Evolutionary conservation across 345 rosid genomes (phyloP).

Genomic region (Euphorbia peplus): DNA sequence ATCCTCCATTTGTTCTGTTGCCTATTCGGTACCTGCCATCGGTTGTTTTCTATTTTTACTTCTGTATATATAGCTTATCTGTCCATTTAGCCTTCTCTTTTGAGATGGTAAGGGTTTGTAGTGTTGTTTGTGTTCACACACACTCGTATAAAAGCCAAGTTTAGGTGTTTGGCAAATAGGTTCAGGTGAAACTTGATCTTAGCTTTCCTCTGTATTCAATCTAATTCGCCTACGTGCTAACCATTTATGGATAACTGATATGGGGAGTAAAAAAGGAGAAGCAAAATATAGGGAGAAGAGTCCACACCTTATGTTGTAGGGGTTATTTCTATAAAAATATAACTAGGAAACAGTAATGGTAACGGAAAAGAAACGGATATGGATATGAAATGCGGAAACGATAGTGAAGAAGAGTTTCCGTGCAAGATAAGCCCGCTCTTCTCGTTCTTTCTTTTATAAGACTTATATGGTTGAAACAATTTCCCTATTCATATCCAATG

Average conservation of each 20-base stretch:
- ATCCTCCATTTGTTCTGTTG: neutral
- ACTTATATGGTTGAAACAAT: neutral
- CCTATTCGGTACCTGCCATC: neutral
- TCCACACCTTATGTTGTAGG: too few relatives aligned
- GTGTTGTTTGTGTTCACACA: neutral
- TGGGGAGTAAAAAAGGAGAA: too few relatives aligned
- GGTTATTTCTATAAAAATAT: too few relatives aligned
- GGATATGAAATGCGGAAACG: too few relatives aligned
- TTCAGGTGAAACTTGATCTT: conserved; percentile 2
- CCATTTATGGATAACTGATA: neutral
- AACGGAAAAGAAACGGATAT: too few relatives aligned
- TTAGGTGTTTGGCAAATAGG: neutral
- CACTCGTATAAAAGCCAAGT: neutral
- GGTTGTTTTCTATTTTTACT: neutral
- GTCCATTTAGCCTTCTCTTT: neutral
- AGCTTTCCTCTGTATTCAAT: neutral
- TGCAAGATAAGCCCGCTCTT: too few relatives aligned
- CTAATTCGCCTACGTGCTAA: neutral
- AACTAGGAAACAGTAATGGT: too few relatives aligned
- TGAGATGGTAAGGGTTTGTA: neutral
- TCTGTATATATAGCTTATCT: neutral
- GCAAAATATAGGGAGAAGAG: too few relatives aligned
- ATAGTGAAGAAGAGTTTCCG: too few relatives aligned
- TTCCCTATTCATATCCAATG: neutral
- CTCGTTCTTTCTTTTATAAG: neutral